These are phyloP conservation scores for Lycium barbarum DNA, from an alignment of 257 asterid species.

Conservation along the genomic window DNA sequence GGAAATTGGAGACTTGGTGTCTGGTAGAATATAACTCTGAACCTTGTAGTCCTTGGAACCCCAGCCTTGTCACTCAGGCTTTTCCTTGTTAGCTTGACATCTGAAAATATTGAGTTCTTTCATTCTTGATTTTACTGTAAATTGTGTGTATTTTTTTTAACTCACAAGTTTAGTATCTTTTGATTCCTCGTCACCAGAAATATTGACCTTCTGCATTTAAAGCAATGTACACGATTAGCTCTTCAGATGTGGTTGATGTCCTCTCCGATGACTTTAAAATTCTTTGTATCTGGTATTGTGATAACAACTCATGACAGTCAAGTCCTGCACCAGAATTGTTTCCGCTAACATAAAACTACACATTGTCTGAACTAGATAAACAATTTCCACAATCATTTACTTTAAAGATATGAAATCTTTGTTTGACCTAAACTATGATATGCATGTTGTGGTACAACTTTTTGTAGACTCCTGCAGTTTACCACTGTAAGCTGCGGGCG, in stretches of 20 bases:
- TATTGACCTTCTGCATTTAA: constrained; percentile 1
- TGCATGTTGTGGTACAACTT: constrained; percentile 19
- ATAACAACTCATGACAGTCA: neutral
- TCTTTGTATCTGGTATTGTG: neutral
- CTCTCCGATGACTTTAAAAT: neutral
- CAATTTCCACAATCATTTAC: neutral
- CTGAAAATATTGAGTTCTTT: neutral
- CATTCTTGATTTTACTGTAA: neutral
- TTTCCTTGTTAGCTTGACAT: constrained; percentile 21
- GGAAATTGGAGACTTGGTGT: constrained; percentile 12
- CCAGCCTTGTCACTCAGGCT: neutral
- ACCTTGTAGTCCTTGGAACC: constrained; percentile 9
- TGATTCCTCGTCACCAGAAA: constrained; percentile 13
- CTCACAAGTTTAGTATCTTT: neutral
- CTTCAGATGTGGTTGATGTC: constrained; percentile 8
- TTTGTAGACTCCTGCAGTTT: neutral
- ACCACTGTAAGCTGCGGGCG: neutral
- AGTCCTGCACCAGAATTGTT: neutral
- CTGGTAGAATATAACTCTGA: constrained; percentile 1
- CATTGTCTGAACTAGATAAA: neutral
- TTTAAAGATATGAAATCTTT: neutral
- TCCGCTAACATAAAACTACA: neutral
- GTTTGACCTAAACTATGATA: constrained; percentile 1
- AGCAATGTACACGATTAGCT: neutral
- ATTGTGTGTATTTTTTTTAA: neutral